Evolutionary conservation across 2,329 filamentous ascomycete species (phyloP), one percentile per base, ranked within the genome.

Genomic region (Orbilia quercus): DNA sequence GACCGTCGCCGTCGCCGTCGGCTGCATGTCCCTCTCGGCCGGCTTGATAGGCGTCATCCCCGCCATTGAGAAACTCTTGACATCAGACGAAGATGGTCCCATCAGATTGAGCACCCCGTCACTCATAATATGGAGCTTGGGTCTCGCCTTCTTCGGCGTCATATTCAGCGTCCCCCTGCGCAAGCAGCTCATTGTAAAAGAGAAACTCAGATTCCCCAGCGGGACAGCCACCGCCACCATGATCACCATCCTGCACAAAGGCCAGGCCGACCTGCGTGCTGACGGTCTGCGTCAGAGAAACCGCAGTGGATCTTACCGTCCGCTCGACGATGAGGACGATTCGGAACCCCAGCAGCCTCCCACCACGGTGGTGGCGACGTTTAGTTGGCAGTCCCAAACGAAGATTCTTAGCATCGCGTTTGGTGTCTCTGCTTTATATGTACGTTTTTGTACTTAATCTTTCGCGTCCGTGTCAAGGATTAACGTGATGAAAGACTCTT

Each of bases 141-240:
- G 95, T 0, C 86, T 99, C 14, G 97, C 93, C 79, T 94, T 98
- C 79, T 99, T 99, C 79, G 95, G 95, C 0, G 95, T 98, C 0
- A 89, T 98, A 0, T 98, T 99, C 82, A 95, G 93, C 0, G 94
- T 99, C 12, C 95, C 95, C 0, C 23, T 86, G 62, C 86, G 95
- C 50, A 90, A 88, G 64, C 92, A 99, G 82, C 93, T 98, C 62
- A 96, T 99, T 73, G 91, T 99, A 63, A 84, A 90, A 66, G 95
- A 99, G 82, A 91, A 93, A 79, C 82, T 99, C 67, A 95, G 91
- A 79, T 99, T 99, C 77, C 95, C 95, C 0, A 96, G 91, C 77
- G 95, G 95, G 0, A 98, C 96, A 63, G 96, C 95, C 53, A 98
- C 95, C 1, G 95, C 95, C 0, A 85, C 98, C 18, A 89, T 99